Evolutionary conservation across 805 yeast genomes (phyloP).

Genomic region (Metschnikowia koreensis): DNA sequence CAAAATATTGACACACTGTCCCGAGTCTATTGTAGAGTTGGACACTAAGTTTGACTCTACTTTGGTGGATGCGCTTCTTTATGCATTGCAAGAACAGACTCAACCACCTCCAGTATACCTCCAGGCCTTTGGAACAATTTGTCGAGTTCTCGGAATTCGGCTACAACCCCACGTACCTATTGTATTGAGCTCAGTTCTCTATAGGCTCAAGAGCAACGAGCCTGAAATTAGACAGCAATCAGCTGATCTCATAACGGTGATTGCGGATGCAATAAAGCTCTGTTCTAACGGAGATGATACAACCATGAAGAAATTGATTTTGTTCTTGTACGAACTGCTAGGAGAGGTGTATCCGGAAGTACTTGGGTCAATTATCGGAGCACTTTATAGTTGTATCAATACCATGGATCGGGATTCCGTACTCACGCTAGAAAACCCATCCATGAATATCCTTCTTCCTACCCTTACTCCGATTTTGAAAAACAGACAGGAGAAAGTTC

Average conservation of each 20-base stretch:
- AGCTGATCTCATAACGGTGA: slow-evolving; percentile 66
- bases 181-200: slow-evolving; percentile 68
- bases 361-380: slow-evolving; percentile 77
- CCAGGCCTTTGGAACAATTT: slow-evolving; percentile 61
- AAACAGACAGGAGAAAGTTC: slow-evolving; percentile 88
- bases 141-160: slow-evolving; percentile 59
- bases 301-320: slow-evolving; percentile 63
- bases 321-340: slow-evolving; percentile 80
- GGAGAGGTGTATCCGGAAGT: slow-evolving; percentile 97
- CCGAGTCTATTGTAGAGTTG: slow-evolving; percentile 47
- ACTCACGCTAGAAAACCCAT: slow-evolving; percentile 58
- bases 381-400: slow-evolving; percentile 60
- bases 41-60: slow-evolving; percentile 60
- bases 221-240: slow-evolving; percentile 80
- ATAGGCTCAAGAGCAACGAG: slow-evolving; percentile 66
- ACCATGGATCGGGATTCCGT: slow-evolving; percentile 58
- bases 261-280: slow-evolving; percentile 63
- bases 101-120: slow-evolving; percentile 54
- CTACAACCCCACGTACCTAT: slow-evolving; percentile 70
- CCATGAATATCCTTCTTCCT: slow-evolving; percentile 78
- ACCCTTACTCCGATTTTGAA: slow-evolving; percentile 87
- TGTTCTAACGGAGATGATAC: slow-evolving; percentile 58
- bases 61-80: slow-evolving; percentile 75
- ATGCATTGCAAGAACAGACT: slow-evolving; percentile 79
- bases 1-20: slow-evolving; percentile 45